Percentiles rank a stretch among this genome's conserved stretches.
phyloP scores from a whole-genome alignment of 306 rosid genomes.

The barrel medic (Medicago truncatula) region MtrunA17r5.0-ANR NC_053042.1:9445001-9445500 shows the following conservation, averaged over 20 bases:
- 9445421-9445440: background rate
- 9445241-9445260: slow-evolving; percentile 29
- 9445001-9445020: background rate
- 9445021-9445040: background rate
- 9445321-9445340: background rate
- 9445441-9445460: slow-evolving; percentile 31
- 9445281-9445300: slow-evolving; percentile 15
- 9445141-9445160: slow-evolving; percentile 40
- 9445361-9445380: slow-evolving; percentile 41
- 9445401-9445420: background rate
- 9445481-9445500: no score
- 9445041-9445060: background rate
- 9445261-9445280: slow-evolving; percentile 31
- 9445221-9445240: slow-evolving; percentile 32
- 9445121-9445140: background rate
- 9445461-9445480: background rate
- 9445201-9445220: slow-evolving; percentile 7
- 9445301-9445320: slow-evolving; percentile 30
- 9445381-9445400: slow-evolving; percentile 7
- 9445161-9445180: background rate
- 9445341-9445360: rapidly evolving
- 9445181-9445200: slow-evolving; percentile 15
- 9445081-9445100: slow-evolving; percentile 42
- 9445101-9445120: slow-evolving; percentile 23
- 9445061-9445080: slow-evolving; percentile 36